Conservation (phyloP, 1,139 yeast genomes). For the Geotrichum siamense region DNA sequence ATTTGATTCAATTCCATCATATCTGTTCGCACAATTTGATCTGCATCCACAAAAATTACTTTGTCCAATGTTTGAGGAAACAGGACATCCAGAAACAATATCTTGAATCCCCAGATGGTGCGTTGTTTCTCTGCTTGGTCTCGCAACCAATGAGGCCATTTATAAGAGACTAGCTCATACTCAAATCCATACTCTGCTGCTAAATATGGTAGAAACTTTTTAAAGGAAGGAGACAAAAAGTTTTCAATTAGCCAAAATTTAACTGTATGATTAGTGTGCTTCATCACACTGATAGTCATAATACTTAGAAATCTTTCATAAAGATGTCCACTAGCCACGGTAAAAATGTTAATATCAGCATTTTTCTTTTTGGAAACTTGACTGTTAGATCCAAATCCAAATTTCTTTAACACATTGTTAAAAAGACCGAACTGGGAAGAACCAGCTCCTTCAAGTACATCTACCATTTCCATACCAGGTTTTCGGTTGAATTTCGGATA, state of each 20-base stretch:
- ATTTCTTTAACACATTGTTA: conserved; percentile 11
- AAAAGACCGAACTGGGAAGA: conserved; percentile 2
- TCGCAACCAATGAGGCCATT: conserved; percentile 90
- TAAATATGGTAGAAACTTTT: conserved; percentile 50
- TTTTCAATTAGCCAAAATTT: conserved; percentile 88
- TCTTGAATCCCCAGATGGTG: conserved; percentile 82
- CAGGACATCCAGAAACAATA: conserved; percentile 74
- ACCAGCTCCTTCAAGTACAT: conserved; percentile 29
- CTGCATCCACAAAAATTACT: conserved; percentile 82
- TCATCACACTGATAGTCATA: conserved; percentile 72
- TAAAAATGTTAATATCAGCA: conserved; percentile 72
- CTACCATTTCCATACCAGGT: conserved; percentile 38
- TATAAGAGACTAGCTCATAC: conserved; percentile 68
- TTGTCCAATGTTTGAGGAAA: conserved; percentile 73
- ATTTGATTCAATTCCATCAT: conserved; percentile 56
- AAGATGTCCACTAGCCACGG: conserved; percentile 72
- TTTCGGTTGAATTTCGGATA: conserved; percentile 43
- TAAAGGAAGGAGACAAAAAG: conserved; percentile 64
- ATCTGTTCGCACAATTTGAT: conserved; percentile 69
- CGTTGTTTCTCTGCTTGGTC: conserved; percentile 70
- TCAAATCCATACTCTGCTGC: conserved; percentile 53
- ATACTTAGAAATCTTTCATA: conserved; percentile 68
- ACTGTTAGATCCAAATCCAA: conserved; percentile 5
- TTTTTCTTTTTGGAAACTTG: conserved; percentile 26
- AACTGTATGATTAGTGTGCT: conserved; percentile 52